Conservation (phyloP, 23 red algal species). For the Gracilaria gracilis region DNA sequence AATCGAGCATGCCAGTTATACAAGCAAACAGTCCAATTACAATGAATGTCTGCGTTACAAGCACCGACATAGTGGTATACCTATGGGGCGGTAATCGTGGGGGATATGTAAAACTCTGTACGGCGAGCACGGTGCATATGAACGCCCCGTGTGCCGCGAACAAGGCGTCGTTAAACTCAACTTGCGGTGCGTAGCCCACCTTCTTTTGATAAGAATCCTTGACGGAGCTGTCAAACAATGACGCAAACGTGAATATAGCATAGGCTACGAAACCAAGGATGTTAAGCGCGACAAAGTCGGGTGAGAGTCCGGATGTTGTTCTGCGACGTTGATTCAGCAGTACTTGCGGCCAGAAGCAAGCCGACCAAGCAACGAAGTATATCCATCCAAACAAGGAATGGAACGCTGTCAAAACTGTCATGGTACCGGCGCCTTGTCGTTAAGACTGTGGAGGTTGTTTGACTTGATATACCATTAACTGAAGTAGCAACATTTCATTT, state of each 20-base stretch:
- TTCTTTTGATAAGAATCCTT: conserved; percentile 10
- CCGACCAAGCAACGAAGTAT: conserved; percentile 76
- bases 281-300: conserved; percentile 79
- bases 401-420: conserved; percentile 10
- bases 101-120: conserved; percentile 59
- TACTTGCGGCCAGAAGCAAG: conserved; percentile 72
- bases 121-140: conserved; percentile 45
- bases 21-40: neutral
- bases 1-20: conserved; percentile 9
- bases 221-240: conserved; percentile 8
- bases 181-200: conserved; percentile 56
- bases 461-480: too few species aligned
- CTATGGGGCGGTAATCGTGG: conserved; percentile 31
- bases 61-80: conserved; percentile 7
- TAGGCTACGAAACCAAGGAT: conserved; percentile 74
- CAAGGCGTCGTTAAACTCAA: conserved; percentile 60
- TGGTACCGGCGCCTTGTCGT: neutral
- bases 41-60: conserved; percentile 20
- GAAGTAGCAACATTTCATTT: too few species aligned
- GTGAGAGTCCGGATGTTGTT: conserved; percentile 69
- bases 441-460: neutral
- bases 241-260: conserved; percentile 70
- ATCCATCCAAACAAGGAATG: conserved; percentile 72
- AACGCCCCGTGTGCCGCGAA: conserved; percentile 76
- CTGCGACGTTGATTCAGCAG: conserved; percentile 49